A percentile compares a stretch with the other conserved stretches of the same genome.
These are phyloP conservation scores for Polygonum aviculare DNA, from an alignment of 148 eudicot species.

Conservation along the genomic window DNA sequence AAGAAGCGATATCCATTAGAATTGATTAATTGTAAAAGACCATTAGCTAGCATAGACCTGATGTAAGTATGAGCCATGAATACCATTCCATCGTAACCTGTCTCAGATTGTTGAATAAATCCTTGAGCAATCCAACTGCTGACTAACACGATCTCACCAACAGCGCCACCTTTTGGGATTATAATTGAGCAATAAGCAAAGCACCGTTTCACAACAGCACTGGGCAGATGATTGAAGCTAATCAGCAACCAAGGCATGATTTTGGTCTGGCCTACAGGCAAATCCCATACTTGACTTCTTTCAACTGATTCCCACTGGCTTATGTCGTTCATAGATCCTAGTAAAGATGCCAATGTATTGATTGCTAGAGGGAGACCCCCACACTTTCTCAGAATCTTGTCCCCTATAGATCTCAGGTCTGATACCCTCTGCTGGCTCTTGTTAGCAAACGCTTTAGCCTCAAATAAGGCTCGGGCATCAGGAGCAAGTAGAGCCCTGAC, in stretches of 20 bases:
- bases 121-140: neutral
- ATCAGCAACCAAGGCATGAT: slow-evolving; percentile 1
- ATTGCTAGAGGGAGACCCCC: slow-evolving; percentile 1
- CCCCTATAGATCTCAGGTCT: neutral
- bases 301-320: neutral
- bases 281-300: neutral
- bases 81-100: neutral
- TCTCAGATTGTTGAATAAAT: neutral
- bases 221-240: neutral
- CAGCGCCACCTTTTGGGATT: neutral
- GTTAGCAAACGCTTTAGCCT: neutral
- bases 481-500: neutral
- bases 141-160: neutral
- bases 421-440: neutral
- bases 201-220: neutral
- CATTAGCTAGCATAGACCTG: neutral
- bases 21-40: neutral
- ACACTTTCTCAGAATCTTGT: neutral
- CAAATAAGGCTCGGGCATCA: neutral
- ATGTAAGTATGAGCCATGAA: neutral
- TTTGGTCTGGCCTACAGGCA: neutral
- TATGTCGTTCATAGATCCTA: neutral
- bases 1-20: neutral
- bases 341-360: neutral
- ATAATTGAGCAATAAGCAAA: neutral